Percentiles rank a stretch among this genome's conserved stretches.
These are phyloP conservation scores for Camelina sativa DNA, from an alignment of 345 rosid species.

Conservation along the genomic window DNA sequence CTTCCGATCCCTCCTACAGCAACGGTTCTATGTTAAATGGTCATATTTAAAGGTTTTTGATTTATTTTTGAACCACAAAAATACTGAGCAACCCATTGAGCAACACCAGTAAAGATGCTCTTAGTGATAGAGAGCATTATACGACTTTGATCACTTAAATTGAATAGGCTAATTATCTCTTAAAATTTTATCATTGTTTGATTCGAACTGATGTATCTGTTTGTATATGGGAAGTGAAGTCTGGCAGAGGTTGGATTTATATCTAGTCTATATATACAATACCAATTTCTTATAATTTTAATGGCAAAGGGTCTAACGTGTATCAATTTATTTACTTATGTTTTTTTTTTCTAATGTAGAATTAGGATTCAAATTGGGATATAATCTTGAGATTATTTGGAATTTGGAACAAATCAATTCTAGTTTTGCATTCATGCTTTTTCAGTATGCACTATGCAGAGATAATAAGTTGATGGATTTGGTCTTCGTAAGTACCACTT, in stretches of 20 bases:
- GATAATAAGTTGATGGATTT: background rate
- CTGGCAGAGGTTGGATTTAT: constrained; percentile 9
- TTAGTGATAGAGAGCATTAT: too few relatives aligned
- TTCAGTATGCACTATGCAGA: background rate
- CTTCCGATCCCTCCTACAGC: too few relatives aligned
- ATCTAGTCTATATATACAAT: background rate
- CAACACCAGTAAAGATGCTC: too few relatives aligned
- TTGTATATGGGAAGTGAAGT: constrained; percentile 39
- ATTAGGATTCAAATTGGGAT: background rate
- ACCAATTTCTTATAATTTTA: background rate
- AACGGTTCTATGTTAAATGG: too few relatives aligned
- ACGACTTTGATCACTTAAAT: background rate
- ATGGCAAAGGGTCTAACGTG: background rate
- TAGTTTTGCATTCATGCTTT: background rate
- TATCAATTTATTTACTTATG: too few relatives aligned
- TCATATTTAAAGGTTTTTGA: too few relatives aligned
- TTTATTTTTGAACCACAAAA: too few relatives aligned
- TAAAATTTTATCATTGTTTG: background rate
- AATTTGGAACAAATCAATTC: background rate
- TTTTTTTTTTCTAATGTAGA: too few relatives aligned
- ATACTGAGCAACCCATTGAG: too few relatives aligned
- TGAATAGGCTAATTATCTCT: background rate
- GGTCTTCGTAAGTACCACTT: background rate
- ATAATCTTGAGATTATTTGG: background rate
- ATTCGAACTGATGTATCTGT: constrained; percentile 24